Evolutionary conservation across 352 stramenopile species (phyloP).

Genomic region (Pseudoperonospora humuli): DNA sequence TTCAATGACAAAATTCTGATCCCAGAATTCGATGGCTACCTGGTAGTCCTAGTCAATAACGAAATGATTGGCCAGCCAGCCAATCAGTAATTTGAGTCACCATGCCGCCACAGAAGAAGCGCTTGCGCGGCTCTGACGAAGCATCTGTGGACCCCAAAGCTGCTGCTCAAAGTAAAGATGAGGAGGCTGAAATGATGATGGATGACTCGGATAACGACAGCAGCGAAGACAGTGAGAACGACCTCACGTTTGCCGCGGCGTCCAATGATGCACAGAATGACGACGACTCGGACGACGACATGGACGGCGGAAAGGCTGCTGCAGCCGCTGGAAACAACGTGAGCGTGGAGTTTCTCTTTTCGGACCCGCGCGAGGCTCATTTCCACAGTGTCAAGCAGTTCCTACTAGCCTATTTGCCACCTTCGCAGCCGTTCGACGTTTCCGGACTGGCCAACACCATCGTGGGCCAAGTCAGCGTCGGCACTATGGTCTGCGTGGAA

Average conservation of each 20-base stretch:
- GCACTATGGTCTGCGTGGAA: slow-evolving; percentile 78
- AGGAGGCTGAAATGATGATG: slow-evolving; percentile 47
- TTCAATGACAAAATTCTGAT: background rate
- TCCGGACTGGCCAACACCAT: slow-evolving; percentile 73
- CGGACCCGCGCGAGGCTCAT: slow-evolving; percentile 65
- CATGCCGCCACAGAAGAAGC: slow-evolving; percentile 34
- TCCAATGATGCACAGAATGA: slow-evolving; percentile 25
- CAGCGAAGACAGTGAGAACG: slow-evolving; percentile 44
- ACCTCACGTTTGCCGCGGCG: slow-evolving; percentile 46
- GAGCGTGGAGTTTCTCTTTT: slow-evolving; percentile 81
- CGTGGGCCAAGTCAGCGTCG: slow-evolving; percentile 59
- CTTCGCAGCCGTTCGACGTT: slow-evolving; percentile 71
- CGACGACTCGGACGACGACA: slow-evolving; percentile 50
- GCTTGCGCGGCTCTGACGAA: slow-evolving; percentile 18
- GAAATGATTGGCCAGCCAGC: too few relatives aligned
- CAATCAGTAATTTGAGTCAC: background rate
- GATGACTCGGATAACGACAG: slow-evolving; percentile 31
- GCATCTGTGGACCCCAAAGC: slow-evolving; percentile 11
- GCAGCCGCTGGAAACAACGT: slow-evolving; percentile 30
- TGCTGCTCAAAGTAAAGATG: slow-evolving; percentile 4
- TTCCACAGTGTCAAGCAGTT: slow-evolving; percentile 87
- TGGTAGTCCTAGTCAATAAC: too few relatives aligned
- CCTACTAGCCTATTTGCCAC: slow-evolving; percentile 59
- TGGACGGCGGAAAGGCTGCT: slow-evolving; percentile 41
- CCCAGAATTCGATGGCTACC: background rate